Evolutionary conservation across 2,329 filamentous ascomycete species (phyloP).

Genomic region (Fusarium concolor): DNA sequence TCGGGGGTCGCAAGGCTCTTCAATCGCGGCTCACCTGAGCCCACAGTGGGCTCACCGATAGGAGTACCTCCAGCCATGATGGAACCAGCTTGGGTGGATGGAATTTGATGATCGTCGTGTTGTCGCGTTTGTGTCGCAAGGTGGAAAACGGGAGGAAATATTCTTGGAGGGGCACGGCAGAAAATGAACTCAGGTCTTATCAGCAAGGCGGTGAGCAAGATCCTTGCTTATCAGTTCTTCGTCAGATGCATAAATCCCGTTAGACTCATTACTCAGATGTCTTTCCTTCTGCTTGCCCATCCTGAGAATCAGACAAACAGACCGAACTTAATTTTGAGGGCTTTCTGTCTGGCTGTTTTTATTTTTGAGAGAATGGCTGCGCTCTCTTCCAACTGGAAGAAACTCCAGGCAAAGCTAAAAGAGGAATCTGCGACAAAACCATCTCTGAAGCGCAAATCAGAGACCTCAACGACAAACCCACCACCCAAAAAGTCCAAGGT

Average conservation of each 20-base stretch:
- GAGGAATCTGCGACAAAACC: constrained; percentile 55
- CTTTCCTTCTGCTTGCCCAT: constrained; percentile 8
- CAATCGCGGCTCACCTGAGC: constrained; percentile 69
- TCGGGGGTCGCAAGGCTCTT: constrained; percentile 87
- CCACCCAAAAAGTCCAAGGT: constrained; percentile 48
- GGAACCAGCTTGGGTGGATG: constrained; percentile 37
- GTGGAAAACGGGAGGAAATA: constrained; percentile 26
- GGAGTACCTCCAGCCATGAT: constrained; percentile 67
- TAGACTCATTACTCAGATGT: constrained; percentile 22
- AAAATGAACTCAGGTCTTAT: constrained; percentile 43
- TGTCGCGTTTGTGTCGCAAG: constrained; percentile 19
- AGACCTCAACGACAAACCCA: constrained; percentile 43
- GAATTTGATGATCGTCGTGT: constrained; percentile 44
- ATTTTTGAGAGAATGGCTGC: constrained; percentile 51
- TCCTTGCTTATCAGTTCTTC: constrained; percentile 37
- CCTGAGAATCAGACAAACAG: constrained; percentile 13
- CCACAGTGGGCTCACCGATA: constrained; percentile 65
- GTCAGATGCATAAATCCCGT: constrained; percentile 40
- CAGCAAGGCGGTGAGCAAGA: constrained; percentile 41
- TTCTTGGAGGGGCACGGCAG: constrained; percentile 47
- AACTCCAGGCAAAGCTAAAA: constrained; percentile 73
- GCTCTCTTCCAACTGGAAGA: constrained; percentile 82
- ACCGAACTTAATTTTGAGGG: not conserved
- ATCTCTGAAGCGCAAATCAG: constrained; percentile 58
- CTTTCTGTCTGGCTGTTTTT: not conserved